Conservation (phyloP, 73 alveolate species). For the Symbiodinium natans region DNA sequence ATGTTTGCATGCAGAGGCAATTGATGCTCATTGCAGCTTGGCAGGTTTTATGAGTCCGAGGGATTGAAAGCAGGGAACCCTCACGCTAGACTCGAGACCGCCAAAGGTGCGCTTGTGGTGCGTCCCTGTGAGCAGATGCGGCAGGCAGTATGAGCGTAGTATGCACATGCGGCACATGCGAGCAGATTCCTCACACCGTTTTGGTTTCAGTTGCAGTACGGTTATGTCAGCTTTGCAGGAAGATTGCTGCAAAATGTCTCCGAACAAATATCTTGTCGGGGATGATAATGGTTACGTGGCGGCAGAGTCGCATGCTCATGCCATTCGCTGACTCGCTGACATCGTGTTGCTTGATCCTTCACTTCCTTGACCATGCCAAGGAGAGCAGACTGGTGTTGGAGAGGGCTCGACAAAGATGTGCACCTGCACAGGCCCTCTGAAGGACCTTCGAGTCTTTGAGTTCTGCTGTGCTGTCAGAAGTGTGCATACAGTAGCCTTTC, state of each 20-base stretch:
- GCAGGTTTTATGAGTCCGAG: background rate
- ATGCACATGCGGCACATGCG: background rate
- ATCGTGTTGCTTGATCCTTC: too few species aligned
- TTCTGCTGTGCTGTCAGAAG: background rate
- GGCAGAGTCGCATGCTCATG: background rate
- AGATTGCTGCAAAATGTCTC: conserved; percentile 60
- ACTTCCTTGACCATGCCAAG: too few species aligned
- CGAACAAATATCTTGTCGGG: conserved; percentile 38
- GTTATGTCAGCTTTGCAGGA: conserved; percentile 27
- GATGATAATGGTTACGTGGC: conserved; percentile 8
- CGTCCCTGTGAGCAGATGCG: conserved; percentile 35
- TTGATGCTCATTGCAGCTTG: conserved; percentile 20
- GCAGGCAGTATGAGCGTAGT: background rate
- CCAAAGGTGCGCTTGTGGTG: conserved; percentile 38
- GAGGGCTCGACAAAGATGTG: conserved; percentile 37
- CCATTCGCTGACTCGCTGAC: background rate
- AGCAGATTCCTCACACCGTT: background rate
- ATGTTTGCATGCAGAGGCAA: conserved; percentile 3
- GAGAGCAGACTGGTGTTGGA: conserved; percentile 60
- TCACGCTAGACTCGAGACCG: too few species aligned
- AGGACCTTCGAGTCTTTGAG: background rate
- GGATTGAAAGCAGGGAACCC: too few species aligned
- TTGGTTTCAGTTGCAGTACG: background rate
- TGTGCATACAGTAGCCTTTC: too few species aligned
- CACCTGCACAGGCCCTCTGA: conserved; percentile 66